These are phyloP conservation scores for Metroxylon sagu DNA, from an alignment of 176 grass and related monocot species.

Conservation along the genomic window DNA sequence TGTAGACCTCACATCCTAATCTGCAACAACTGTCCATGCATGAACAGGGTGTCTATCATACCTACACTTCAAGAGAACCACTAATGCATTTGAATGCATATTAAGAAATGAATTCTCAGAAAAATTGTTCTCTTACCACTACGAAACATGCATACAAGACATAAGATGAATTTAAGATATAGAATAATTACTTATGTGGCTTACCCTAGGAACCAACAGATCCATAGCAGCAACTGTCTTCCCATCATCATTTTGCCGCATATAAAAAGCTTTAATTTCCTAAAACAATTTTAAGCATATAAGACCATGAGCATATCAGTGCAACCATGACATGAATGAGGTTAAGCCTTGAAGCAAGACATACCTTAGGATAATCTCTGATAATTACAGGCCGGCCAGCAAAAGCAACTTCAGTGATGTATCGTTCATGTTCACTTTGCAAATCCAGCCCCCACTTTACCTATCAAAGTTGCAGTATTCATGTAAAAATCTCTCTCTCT, in stretches of 20 bases:
- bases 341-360: neutral
- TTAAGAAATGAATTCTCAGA: too few species aligned
- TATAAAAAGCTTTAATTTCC: slow-evolving; percentile 99
- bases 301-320: too few species aligned
- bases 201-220: slow-evolving; percentile 86
- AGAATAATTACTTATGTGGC: neutral
- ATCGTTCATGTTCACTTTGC: slow-evolving; percentile 99
- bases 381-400: slow-evolving; percentile 88
- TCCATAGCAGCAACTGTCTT: slow-evolving; percentile 98
- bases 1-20: too few species aligned
- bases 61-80: too few species aligned
- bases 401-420: slow-evolving; percentile 93
- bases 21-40: too few species aligned
- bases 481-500: too few species aligned
- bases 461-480: slow-evolving; percentile 25
- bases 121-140: neutral
- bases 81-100: too few species aligned
- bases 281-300: slow-evolving; percentile 17
- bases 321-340: neutral
- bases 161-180: neutral
- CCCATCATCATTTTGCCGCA: slow-evolving; percentile 89
- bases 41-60: too few species aligned
- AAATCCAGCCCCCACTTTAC: slow-evolving; percentile 95
- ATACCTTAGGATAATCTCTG: slow-evolving; percentile 96
- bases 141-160: neutral